phyloP scores from a whole-genome alignment of 352 stramenopile species.

The Phytophthora sp. region DNA sequence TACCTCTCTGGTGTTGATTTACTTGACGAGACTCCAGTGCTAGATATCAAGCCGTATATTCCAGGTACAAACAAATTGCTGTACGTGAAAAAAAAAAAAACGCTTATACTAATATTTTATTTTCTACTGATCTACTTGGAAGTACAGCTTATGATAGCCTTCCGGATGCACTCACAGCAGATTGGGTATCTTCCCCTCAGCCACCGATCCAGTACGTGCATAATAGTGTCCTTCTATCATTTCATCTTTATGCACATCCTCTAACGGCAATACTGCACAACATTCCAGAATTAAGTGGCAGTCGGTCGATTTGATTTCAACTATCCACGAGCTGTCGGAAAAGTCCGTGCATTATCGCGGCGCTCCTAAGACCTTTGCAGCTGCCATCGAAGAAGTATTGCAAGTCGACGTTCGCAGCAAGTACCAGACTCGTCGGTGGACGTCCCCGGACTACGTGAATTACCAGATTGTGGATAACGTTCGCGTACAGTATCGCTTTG shows the following conservation, averaged over 20 bases:
- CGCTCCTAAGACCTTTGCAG: conserved; percentile 36
- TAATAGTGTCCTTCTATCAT: background rate
- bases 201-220: conserved; percentile 45
- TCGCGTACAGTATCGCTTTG: conserved; percentile 56
- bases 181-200: conserved; percentile 51
- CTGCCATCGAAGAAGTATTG: conserved; percentile 70
- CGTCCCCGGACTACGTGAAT: conserved; percentile 41
- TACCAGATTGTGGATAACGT: conserved; percentile 67
- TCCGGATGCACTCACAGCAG: conserved; percentile 43
- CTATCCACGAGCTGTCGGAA: conserved; percentile 41
- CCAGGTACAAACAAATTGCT: conserved; percentile 43
- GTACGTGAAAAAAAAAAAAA: too few species aligned
- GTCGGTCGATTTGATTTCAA: conserved; percentile 25
- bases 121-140: too few species aligned
- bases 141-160: conserved; percentile 62
- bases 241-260: background rate
- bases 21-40: conserved; percentile 96
- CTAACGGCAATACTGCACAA: conserved; percentile 1
- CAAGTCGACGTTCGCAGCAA: conserved; percentile 81
- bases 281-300: conserved; percentile 56
- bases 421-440: conserved; percentile 66
- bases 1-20: conserved; percentile 91
- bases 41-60: conserved; percentile 99
- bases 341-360: conserved; percentile 55
- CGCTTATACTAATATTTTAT: too few species aligned